Percentiles rank a stretch among this genome's conserved stretches.
Evolutionary conservation across 257 asterid species (phyloP).

Genomic region (Galeopsis tetrahit): DNA sequence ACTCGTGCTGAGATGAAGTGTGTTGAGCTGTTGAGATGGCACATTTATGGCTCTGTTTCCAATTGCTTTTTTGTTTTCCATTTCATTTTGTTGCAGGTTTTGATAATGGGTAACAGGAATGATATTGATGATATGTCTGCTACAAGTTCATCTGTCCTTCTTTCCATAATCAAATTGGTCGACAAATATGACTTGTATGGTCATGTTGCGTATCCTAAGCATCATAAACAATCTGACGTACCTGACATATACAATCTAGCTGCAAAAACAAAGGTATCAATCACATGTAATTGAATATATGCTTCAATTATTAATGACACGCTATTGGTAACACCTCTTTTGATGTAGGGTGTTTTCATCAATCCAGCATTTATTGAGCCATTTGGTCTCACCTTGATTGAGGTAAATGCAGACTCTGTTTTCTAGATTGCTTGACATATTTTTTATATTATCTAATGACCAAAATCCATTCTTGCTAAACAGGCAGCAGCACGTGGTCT

Average conservation of each 20-base stretch:
- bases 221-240: constrained; percentile 79
- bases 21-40: constrained; percentile 24
- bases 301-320: neutral
- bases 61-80: constrained; percentile 25
- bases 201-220: constrained; percentile 85
- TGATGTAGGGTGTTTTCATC: constrained; percentile 76
- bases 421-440: neutral
- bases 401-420: constrained; percentile 46
- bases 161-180: constrained; percentile 69
- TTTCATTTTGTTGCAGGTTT: constrained; percentile 53
- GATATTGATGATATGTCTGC: constrained; percentile 81
- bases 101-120: constrained; percentile 88
- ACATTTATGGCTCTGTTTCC: constrained; percentile 15
- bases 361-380: constrained; percentile 91
- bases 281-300: constrained; percentile 12
- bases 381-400: constrained; percentile 83
- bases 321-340: constrained; percentile 5
- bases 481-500: constrained; percentile 92
- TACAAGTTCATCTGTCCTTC: constrained; percentile 74
- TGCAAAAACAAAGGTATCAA: constrained; percentile 74
- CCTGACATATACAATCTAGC: constrained; percentile 84
- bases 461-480: constrained; percentile 25
- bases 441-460: neutral
- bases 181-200: constrained; percentile 87
- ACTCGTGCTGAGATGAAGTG: constrained; percentile 23